phyloP scores from a whole-genome alignment of 164 flowering plant genomes.

The Nymphaea thermarum region DNA sequence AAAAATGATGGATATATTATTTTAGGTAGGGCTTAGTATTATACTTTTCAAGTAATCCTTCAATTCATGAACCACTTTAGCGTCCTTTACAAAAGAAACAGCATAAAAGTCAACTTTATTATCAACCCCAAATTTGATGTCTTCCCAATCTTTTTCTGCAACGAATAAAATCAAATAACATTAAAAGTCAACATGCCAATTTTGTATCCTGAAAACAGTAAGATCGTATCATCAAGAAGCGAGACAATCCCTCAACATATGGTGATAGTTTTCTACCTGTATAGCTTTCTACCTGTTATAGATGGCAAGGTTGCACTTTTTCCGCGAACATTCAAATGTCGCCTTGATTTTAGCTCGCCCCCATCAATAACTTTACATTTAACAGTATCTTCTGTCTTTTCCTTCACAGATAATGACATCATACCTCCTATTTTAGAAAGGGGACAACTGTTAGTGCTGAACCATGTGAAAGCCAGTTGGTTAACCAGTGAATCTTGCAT shows the following conservation, averaged over 20 bases:
- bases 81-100: slow-evolving; percentile 98
- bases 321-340: slow-evolving; percentile 95
- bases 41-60: slow-evolving; percentile 86
- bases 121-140: slow-evolving; percentile 98
- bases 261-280: too few species aligned
- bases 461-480: too few species aligned
- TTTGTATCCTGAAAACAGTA: not conserved
- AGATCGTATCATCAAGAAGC: not conserved
- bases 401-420: slow-evolving; percentile 86
- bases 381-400: slow-evolving; percentile 71
- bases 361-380: slow-evolving; percentile 90
- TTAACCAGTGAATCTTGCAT: too few species aligned
- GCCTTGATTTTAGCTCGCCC: slow-evolving; percentile 91
- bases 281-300: slow-evolving; percentile 57
- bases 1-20: too few species aligned
- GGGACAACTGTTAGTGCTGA: too few species aligned
- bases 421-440: slow-evolving; percentile 61
- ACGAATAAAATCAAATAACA: slow-evolving; percentile 2
- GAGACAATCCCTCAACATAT: not conserved
- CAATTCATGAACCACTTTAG: slow-evolving; percentile 84
- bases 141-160: slow-evolving; percentile 99
- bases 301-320: slow-evolving; percentile 95
- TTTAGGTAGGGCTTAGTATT: not conserved
- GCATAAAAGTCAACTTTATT: slow-evolving; percentile 95
- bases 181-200: not conserved